phyloP scores from a whole-genome alignment of 805 yeast genomes.

The Clavispora vitiphila region DNA sequence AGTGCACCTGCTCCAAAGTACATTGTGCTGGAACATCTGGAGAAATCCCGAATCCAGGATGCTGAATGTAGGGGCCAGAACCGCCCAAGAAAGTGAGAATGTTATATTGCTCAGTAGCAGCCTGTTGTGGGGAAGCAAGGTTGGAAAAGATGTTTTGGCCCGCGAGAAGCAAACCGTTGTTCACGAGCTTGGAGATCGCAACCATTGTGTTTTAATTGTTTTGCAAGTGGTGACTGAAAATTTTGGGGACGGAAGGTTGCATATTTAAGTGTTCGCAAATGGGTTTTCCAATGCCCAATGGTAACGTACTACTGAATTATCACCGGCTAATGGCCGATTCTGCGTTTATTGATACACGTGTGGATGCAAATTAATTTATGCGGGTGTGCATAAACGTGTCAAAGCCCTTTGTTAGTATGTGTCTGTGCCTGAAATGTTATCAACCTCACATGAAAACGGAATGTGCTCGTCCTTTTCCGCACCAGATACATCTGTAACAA shows the following conservation, averaged over 20 bases:
- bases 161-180: slow-evolving; percentile 26
- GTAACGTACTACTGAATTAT: no score
- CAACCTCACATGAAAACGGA: neutral
- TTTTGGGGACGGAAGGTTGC: no score
- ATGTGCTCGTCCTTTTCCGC: no score
- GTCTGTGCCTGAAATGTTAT: neutral
- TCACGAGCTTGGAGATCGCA: slow-evolving; percentile 24
- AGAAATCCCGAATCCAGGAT: slow-evolving; percentile 49
- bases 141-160: slow-evolving; percentile 22
- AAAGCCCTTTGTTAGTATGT: neutral
- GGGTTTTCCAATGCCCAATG: no score
- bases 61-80: slow-evolving; percentile 50
- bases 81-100: slow-evolving; percentile 50
- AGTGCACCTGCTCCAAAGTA: slow-evolving; percentile 59
- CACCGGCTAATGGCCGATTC: neutral
- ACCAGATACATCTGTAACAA: no score
- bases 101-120: slow-evolving; percentile 41
- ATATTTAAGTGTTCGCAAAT: no score
- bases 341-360: neutral
- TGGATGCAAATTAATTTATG: neutral
- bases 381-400: neutral
- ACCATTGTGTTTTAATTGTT: no score
- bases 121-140: slow-evolving; percentile 37
- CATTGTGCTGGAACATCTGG: slow-evolving; percentile 48
- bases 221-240: no score